Base-by-base conservation (phyloP, 768 basidiomycete species). In the Nidularia sp. region DNA sequence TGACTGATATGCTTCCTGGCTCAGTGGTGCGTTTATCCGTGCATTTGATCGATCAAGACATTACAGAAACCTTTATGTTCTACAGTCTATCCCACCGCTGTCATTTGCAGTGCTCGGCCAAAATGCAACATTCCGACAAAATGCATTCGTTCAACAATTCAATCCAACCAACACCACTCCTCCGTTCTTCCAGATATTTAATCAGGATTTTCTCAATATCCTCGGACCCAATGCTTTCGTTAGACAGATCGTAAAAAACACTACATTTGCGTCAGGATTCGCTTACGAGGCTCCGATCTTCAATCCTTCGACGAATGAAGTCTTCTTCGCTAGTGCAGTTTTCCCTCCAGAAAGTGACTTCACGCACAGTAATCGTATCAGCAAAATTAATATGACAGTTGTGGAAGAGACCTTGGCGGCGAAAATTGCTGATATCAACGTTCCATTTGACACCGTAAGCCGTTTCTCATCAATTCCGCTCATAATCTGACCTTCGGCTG, bases 261-360 rank as follows among this genome's bases (percentile, higher is more conserved):
- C 75, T 4, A 77, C 73, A 3, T 81, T 81, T 60, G 81, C 81
- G 2, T 18, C 18, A 18, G 18, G 18, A 18, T 79, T 86, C 53
- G 85, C 85, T 25, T 86, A 88, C 60, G 88, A 90, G 66, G 87
- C 85, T 3, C 84, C 85, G 0, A 70, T 87, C 1, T 86, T 80
- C 65, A 68, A 78, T 29, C 67, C 80, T 8, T 72, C 70, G n/a
- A 81, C 79, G 22, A 76, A 86, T 57, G 78, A 82, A 53, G 70
- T 89, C 2, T 81, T 79, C 68, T 89, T 88, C 61, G 71, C 76
- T 3, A 81, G 81, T 63, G 85, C 81, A 53, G 79, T 75, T 46
- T 2, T 50, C 73, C 31, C 69, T 82, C 2, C 83, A 84, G 4
- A 75, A 60, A 83, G 75, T 41, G 79, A 79, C 52, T 64, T 81